Conservation (phyloP, 192 early-diverging fungal genomes). For the Backusella morwellensis region DNA sequence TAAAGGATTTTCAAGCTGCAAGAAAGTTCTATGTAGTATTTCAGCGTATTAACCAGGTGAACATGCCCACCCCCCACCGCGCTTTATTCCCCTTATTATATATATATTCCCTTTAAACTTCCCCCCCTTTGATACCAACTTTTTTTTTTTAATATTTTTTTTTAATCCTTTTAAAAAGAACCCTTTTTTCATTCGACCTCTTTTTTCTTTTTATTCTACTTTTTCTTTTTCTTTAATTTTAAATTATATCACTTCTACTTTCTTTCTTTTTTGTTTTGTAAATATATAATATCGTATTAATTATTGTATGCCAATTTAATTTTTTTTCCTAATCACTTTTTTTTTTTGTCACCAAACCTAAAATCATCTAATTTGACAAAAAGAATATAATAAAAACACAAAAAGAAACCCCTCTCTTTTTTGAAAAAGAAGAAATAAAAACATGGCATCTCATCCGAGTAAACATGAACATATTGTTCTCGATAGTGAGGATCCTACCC, state of each 20-base stretch:
- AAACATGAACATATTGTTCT: not conserved
- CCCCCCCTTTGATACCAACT: not conserved
- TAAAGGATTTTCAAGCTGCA: conserved; percentile 11
- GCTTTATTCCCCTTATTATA: conserved; percentile 1
- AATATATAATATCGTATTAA: not conserved
- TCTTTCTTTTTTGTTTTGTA: not conserved
- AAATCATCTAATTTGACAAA: not conserved
- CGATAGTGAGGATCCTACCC: conserved; percentile 10
- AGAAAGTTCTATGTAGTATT: conserved; percentile 13
- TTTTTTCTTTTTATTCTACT: conserved; percentile 5
- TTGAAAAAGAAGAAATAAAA: too few relatives aligned
- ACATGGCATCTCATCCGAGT: not conserved
- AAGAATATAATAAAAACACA: not conserved
- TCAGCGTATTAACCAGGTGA: conserved; percentile 1
- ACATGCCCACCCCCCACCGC: not conserved
- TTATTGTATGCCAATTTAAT: not conserved
- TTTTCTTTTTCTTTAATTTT: conserved; percentile 3
- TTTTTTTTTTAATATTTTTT: conserved; percentile 1
- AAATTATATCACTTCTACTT: not conserved
- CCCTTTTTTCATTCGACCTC: not conserved
- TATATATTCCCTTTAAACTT: not conserved
- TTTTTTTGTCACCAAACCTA: not conserved
- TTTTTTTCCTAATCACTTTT: not conserved
- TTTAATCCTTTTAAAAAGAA: not conserved
- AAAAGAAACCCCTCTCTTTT: not conserved